phyloP scores from a whole-genome alignment of 2,329 filamentous ascomycete species.

The Calonectria pauciramosa region DNA sequence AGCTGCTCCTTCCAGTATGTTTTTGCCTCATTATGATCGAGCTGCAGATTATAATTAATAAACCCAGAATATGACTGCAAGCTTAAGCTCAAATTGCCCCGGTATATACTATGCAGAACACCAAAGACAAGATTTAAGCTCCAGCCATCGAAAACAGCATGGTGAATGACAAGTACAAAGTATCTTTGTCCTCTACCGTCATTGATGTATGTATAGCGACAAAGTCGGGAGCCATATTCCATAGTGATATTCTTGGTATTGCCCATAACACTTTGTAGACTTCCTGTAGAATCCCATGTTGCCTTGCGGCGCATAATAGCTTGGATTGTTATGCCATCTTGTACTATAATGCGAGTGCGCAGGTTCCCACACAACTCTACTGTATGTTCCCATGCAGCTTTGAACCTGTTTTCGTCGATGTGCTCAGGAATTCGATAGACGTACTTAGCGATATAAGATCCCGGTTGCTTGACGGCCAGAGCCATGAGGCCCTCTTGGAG shows the following conservation, averaged over 20 bases:
- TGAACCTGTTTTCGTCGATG: not conserved
- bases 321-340: not conserved
- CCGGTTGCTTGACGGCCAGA: conserved; percentile 23
- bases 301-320: not conserved
- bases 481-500: conserved; percentile 53
- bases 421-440: conserved; percentile 1
- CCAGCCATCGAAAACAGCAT: conserved; percentile 17
- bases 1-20: not conserved
- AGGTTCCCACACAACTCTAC: conserved; percentile 4
- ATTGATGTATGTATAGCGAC: not conserved
- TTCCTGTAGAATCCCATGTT: not conserved
- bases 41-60: conserved; percentile 1
- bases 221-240: conserved; percentile 3
- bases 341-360: not conserved
- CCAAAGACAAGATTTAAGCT: conserved; percentile 12
- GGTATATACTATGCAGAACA: not conserved
- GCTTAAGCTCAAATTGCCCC: not conserved
- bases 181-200: not conserved
- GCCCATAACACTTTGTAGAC: not conserved
- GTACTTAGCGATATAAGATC: conserved; percentile 26
- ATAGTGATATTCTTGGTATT: not conserved
- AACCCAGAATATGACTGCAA: not conserved
- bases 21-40: not conserved
- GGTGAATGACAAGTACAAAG: conserved; percentile 10
- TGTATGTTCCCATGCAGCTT: not conserved